Base-by-base conservation (phyloP, 2,329 filamentous ascomycete species). In the Fusarium vanettenii region DNA sequence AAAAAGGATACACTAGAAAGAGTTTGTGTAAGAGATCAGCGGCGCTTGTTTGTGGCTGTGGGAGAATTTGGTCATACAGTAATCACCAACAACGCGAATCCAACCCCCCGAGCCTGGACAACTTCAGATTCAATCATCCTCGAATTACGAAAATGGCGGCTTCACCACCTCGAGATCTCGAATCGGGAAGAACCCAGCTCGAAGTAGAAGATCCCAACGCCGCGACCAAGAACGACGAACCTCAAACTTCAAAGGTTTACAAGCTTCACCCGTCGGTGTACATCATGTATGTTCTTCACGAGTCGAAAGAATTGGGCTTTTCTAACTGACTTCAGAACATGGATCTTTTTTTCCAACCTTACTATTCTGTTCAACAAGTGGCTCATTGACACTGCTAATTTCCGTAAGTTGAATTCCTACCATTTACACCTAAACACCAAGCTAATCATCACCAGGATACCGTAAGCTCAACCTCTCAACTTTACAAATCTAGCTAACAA, bases 341-440 rank as follows among this genome's bases (percentile, higher is more conserved):
- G 95, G 94, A 97, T 97, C 76, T 88, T 94, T 76, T 90, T 97
- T 81, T 97, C 94, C 79, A 96, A 94, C 75, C 88, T 90, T 79
- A 95, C 95, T 71, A 97, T 97, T 80, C 86, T 97, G 71, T 97
- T 97, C 88, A 97, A 97, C 88, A 97, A 97, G 86, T 95, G 93
- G 90, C 90, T 97, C 60, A 89, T 97, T 69, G 91, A 94, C 80
- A 91, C 90, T 72, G 89, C 89, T 79, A 89, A 92, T 67, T 96
- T 96, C 84, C 89, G 93, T 94, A 86, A 87, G 92, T 87, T 25
- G 2, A 8, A 4, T 13, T n/a, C 29, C 29, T 18, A 13, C 31
- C 22, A 29, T 39, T 39, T 27, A 41, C 22, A 59, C 22, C 4
- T 9, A 18, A 39, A 59, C 35, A 59, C 56, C 25, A 41, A 59